These are phyloP conservation scores for Psilocybe tampanensis DNA, from an alignment of 768 basidiomycete species.

Conservation along the genomic window DNA sequence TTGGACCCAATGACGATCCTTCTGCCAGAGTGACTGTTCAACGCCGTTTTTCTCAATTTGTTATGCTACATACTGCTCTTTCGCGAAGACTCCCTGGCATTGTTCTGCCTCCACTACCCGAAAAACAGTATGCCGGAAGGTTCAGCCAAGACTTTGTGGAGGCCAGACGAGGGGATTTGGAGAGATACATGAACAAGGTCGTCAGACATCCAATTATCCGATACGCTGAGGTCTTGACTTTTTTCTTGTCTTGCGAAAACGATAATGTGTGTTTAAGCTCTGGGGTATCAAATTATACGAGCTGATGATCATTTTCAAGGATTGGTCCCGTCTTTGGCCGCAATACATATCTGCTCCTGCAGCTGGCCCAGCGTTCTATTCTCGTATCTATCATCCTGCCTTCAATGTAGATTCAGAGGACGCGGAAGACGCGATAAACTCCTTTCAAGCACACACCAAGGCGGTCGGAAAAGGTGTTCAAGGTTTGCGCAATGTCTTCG, in stretches of 20 bases:
- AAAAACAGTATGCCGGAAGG: constrained; percentile 82
- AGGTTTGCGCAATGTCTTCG: constrained; percentile 62
- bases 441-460: constrained; percentile 67
- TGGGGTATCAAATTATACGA: constrained; percentile 1
- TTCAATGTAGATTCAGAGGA: constrained; percentile 84
- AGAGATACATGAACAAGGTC: constrained; percentile 72
- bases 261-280: constrained; percentile 59
- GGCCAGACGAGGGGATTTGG: constrained; percentile 77
- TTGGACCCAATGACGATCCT: constrained; percentile 24
- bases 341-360: constrained; percentile 61
- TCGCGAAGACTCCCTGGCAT: constrained; percentile 72
- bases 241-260: constrained; percentile 77
- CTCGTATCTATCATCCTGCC: constrained; percentile 79
- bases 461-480: constrained; percentile 74
- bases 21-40: constrained; percentile 71
- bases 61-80: constrained; percentile 73
- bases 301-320: constrained; percentile 40
- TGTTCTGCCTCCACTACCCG: constrained; percentile 79
- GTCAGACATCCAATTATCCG: constrained; percentile 77
- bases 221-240: constrained; percentile 77
- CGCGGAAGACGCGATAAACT: constrained; percentile 54
- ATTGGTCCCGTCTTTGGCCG: constrained; percentile 69
- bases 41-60: constrained; percentile 85
- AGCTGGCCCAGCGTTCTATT: constrained; percentile 77
- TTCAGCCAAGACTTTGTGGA: constrained; percentile 85